phyloP scores from a whole-genome alignment of 441 rosid species.

The Melastoma candidum region DNA sequence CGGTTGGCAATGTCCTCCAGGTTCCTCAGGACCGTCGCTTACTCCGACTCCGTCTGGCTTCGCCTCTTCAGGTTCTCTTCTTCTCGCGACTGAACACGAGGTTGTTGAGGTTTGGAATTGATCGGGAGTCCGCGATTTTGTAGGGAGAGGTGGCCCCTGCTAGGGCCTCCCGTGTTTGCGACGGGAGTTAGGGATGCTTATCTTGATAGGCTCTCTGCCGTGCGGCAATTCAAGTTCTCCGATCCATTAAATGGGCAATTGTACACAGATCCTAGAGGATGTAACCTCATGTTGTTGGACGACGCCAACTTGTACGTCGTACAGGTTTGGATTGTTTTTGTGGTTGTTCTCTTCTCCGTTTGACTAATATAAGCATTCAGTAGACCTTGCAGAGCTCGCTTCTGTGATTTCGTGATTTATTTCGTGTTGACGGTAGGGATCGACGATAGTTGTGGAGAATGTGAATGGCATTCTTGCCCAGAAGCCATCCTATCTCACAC shows the following conservation, averaged over 20 bases:
- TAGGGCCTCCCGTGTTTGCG: constrained; percentile 5
- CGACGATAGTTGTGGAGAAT: constrained; percentile 19
- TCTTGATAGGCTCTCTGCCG: constrained; percentile 29
- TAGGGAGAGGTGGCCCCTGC: constrained; percentile 43
- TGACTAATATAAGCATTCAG: no score
- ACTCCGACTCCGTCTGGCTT: constrained; percentile 38
- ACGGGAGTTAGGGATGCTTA: constrained; percentile 36
- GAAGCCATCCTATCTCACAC: constrained; percentile 10
- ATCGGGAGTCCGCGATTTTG: not conserved
- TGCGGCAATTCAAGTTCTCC: constrained; percentile 36
- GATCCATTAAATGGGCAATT: constrained; percentile 32
- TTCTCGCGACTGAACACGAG: not conserved
- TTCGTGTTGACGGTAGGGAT: constrained; percentile 26
- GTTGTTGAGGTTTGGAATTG: not conserved
- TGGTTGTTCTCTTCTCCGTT: not conserved
- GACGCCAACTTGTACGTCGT: constrained; percentile 31
- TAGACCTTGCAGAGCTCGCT: not conserved
- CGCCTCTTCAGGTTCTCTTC: constrained; percentile 31
- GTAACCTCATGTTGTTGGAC: constrained; percentile 28
- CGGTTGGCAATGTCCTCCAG: constrained; percentile 33
- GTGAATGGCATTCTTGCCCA: constrained; percentile 16
- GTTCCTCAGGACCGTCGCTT: constrained; percentile 28
- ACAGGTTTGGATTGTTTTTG: constrained; percentile 21
- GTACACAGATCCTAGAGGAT: constrained; percentile 16
- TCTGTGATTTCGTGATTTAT: not conserved